Evolutionary conservation across 306 rosid genomes (phyloP), one percentile per base, ranked within the genome.

Genomic region (Vigna nakashimae): DNA sequence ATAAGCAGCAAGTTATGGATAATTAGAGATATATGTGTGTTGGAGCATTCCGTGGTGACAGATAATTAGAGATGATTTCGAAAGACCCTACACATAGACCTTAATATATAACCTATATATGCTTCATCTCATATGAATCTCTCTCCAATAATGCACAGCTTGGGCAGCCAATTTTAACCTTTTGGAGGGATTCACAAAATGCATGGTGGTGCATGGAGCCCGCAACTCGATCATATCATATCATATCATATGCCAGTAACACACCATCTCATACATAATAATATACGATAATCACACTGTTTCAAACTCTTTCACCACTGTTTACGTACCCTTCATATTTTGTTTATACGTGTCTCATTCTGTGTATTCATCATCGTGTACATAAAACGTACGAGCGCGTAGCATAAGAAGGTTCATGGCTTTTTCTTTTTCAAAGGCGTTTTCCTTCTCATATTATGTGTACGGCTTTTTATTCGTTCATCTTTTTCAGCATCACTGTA

Each of bases 151-250:
- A 87, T 89, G 26, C 70, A 82, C 1, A 46, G 3, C 12, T 20
- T 72, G 66, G 82, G 63, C 79, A 71, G 74, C 84, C 93, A 85
- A 81, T 80, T 64, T 81, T 75, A 75, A 82, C 77, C 84, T 79
- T 87, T 85, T 87, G 88, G 84, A 87, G 74, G 71, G 88, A 87
- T 76, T 82, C 88, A 68, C 72, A 82, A 30, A 52, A 84, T 76
- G 65, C 75, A 85, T 83, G 83, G 84, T 68, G 20, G 46, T 5
- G 42, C 5, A 69, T 80, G 78, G 88, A 84, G 80, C 86, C 90
- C 88, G 49, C 85, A 71, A 60, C 24, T 57, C 34, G 63, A 68
- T 66, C 53, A 66, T 66, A 79, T 62, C 67, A 62, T 62, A 74
- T 75, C 65, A 82, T 64, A 38, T 26, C 28, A 26, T 79, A 40